Evolutionary conservation across 345 rosid genomes (phyloP).

Genomic region (Raphanus sativus): DNA sequence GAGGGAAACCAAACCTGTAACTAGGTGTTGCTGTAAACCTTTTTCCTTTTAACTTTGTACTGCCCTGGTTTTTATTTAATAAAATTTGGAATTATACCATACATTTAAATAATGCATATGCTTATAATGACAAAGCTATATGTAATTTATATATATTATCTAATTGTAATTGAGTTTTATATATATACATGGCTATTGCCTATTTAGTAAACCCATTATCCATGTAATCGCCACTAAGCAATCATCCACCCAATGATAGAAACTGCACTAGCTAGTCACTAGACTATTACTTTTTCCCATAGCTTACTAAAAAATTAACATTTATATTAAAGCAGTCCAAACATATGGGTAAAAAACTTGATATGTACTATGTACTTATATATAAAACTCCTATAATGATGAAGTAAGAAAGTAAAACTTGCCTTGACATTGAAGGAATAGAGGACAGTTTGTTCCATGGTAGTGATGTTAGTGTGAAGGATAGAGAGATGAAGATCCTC

Average conservation of each 20-base stretch:
- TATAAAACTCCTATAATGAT: background rate
- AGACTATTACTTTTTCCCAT: background rate
- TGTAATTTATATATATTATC: background rate
- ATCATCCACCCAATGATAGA: background rate
- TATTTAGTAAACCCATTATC: background rate
- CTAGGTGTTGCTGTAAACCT: background rate
- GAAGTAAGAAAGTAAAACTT: background rate
- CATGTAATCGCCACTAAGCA: background rate
- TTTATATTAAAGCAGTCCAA: background rate
- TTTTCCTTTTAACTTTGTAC: background rate
- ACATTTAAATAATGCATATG: background rate
- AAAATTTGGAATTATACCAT: background rate
- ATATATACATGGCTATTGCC: no score
- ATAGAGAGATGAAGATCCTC: slow-evolving; percentile 1
- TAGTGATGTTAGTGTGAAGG: background rate
- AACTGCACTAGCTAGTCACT: background rate
- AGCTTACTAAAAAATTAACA: background rate
- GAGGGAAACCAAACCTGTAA: background rate
- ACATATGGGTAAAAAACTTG: background rate
- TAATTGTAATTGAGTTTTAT: background rate
- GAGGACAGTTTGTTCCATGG: background rate
- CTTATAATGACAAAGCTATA: background rate
- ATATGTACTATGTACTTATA: background rate
- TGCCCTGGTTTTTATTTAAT: background rate
- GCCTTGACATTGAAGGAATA: background rate